Evolutionary conservation across 2,329 filamentous ascomycete genomes (phyloP), one percentile per base, ranked within the genome.

Genomic region (Penicillium paneum): DNA sequence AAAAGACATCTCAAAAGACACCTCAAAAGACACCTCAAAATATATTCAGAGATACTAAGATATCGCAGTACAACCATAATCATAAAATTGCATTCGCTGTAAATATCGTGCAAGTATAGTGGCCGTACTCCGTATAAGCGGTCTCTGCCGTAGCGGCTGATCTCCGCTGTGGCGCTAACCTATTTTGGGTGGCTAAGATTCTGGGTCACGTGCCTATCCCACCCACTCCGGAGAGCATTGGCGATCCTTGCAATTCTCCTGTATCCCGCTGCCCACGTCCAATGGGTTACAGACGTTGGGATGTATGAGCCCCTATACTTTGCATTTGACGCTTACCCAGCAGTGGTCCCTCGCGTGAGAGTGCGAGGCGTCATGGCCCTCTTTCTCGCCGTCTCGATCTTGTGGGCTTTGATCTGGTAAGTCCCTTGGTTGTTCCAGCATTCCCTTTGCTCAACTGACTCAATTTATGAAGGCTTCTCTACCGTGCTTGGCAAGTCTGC

Each of bases 401-500:
- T 80, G 28, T 77, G 76, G 72, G 77, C 78, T 31, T 67, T 80
- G 65, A 73, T 75, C 62, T 81, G 78, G 78, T 79, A 59, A 65
- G 71, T 63, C 44, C 36, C 11, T 17, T 34, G 21, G 26, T 19
- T 31, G 28, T 15, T 38, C 21, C 47, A 45, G 28, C 19, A 43
- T 45, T 35, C 26, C 15, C 26, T 21, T 56, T 19, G 52, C 52
- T 49, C 34, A 19, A 12, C 45, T 54, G 12, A 45, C 46, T 35
- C 26, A 31, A 40, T 52, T 29, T 17, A 8, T 24, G 32, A 61
- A 94, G 90, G 91, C 82, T 96, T 57, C 80, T 91, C 56, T 88
- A 90, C 71, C 87, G 94, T 69, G 90, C 91, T 58, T 91, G 89
- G 77, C 89, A 92, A 70, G 94, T 95, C 35, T 81, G 97, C 50